Base-by-base conservation (phyloP, 805 yeast species). In the Ogataea ganodermae region DNA sequence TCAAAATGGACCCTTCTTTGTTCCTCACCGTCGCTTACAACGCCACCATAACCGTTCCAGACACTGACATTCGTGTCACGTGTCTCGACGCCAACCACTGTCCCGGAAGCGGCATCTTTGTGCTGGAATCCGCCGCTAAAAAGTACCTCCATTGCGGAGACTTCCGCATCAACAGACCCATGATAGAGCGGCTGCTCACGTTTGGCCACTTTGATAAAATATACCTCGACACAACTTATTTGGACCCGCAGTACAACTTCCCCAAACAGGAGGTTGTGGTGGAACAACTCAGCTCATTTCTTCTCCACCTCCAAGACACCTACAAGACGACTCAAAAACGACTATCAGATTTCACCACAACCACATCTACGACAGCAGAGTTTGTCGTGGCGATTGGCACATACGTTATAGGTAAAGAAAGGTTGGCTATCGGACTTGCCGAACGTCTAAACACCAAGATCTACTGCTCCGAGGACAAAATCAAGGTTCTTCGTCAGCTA, bases 371-470 rank as follows among this genome's bases (percentile, higher is more conserved):
- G 13, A 46, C 39, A 26, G 48, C 35, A 32, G 58, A 57, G 24
- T 60, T 61, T 49, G 66, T 87, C 50, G 76, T 84, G 7, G 69
- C 87, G 8, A 83, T 94, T 13, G 98, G 98, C 0, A 83, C 96
- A 0, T 94, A 94, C 64, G 79, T 91, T 2, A 90, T 94, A 31
- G 99, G 99, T 2, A 94, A 94, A 62, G 99, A 94, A 62, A 79
- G 84, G 48, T 63, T 94, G 23, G 97, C 96, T 0, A 65, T 88
- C 6, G 71, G 79, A 0, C 68, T 87, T 10, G 86, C 89, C 56
- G 67, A 76, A 42, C 60, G 57, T 17, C 57, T 86, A 22, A 56
- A 70, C 1, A 71, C 84, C 22, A 83, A 80, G 49, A 79, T 86
- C 2, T 82, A 71, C 50, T 78, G 85, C 13, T 68, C 76, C 51